Percentiles rank a stretch among this genome's conserved stretches.
phyloP scores from a whole-genome alignment of 192 early-diverging fungal species.

The Chytriomyces sp. region DNA sequence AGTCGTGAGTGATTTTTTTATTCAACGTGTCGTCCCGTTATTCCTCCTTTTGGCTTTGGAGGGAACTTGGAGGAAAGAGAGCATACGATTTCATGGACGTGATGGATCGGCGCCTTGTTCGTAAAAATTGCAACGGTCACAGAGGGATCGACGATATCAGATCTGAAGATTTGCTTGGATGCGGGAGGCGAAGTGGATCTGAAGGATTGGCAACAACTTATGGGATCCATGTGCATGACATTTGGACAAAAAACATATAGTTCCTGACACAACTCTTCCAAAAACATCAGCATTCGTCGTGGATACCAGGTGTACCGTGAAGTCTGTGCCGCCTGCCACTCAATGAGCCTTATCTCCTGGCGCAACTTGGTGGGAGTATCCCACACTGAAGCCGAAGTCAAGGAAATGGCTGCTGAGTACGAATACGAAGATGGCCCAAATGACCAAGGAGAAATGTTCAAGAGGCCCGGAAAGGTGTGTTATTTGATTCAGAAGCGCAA shows the following conservation, averaged over 20 bases:
- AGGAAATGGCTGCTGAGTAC: constrained; percentile 90
- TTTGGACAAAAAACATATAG: too few relatives aligned
- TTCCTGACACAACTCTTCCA: too few relatives aligned
- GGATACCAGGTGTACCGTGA: constrained; percentile 99
- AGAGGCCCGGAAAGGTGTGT: constrained; percentile 83
- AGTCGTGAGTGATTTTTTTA: constrained; percentile 64
- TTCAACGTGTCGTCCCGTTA: background rate
- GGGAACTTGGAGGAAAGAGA: background rate
- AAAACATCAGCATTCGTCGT: constrained; percentile 80
- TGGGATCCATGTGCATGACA: too few relatives aligned
- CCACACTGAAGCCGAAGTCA: constrained; percentile 90
- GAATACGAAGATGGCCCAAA: constrained; percentile 93
- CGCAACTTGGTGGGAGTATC: constrained; percentile 95
- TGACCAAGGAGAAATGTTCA: constrained; percentile 90
- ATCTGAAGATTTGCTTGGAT: too few relatives aligned
- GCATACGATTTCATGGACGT: background rate
- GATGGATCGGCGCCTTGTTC: background rate
- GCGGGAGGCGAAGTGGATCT: too few relatives aligned
- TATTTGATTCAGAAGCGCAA: background rate
- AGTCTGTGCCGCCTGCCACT: constrained; percentile 97
- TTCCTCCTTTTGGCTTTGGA: background rate
- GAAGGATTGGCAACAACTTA: too few relatives aligned
- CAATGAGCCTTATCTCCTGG: constrained; percentile 90
- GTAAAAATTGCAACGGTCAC: too few relatives aligned
- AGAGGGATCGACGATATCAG: too few relatives aligned